phyloP scores from a whole-genome alignment of 768 basidiomycete genomes.

The Mycena albidolilacea region DNA sequence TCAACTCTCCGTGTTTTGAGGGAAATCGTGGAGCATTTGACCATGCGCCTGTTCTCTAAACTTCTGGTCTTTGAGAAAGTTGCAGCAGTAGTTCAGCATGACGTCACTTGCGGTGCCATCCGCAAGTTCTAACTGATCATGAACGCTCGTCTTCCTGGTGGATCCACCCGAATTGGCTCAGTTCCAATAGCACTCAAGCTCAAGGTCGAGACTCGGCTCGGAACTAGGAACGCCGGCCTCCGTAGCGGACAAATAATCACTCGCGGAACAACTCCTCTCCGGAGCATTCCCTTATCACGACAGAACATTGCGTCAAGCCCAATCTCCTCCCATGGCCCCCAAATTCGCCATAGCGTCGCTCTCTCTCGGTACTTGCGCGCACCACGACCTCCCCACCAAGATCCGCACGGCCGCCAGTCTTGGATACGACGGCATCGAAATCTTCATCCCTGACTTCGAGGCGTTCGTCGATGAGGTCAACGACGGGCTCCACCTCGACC shows the following conservation, averaged over 20 bases:
- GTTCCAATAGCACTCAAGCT: background rate
- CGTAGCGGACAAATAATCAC: background rate
- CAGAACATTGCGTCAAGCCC: background rate
- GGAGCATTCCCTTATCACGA: constrained; percentile 9
- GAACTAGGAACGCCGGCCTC: background rate
- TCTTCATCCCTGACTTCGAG: constrained; percentile 47
- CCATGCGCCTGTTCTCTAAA: no score
- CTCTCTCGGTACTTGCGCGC: constrained; percentile 45
- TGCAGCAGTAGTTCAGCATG: no score
- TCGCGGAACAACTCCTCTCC: constrained; percentile 28
- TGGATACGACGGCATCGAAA: constrained; percentile 54
- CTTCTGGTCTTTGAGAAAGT: no score
- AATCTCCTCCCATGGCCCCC: constrained; percentile 13
- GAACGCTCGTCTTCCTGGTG: no score
- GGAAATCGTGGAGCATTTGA: no score
- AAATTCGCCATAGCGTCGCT: constrained; percentile 46
- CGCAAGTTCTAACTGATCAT: no score
- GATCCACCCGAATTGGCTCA: no score
- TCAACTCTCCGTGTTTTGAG: no score
- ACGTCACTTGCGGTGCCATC: no score
- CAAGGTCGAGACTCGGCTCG: no score
- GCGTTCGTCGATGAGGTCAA: constrained; percentile 44
- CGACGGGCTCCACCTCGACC: constrained; percentile 37
- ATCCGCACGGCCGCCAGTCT: constrained; percentile 48
- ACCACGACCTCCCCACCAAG: constrained; percentile 51